Evolutionary conservation across 73 alveolate species (phyloP).

Genomic region (Paramecium bursaria): DNA sequence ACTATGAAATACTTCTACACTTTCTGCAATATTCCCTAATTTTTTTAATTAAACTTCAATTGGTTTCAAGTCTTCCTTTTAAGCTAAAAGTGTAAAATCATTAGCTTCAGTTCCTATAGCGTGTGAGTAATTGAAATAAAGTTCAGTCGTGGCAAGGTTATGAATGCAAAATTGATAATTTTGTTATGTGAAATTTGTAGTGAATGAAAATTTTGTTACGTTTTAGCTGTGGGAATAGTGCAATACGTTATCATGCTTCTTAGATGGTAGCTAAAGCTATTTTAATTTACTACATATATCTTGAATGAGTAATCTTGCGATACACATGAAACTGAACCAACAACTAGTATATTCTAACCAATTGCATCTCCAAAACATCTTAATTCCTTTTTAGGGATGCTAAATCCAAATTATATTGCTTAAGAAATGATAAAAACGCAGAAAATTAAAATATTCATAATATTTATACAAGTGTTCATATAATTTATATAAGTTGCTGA

Average conservation of each 20-base stretch:
- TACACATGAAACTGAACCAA: slow-evolving; percentile 13
- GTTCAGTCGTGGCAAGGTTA: neutral
- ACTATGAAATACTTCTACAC: slow-evolving; percentile 26
- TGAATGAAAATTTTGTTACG: slow-evolving; percentile 35
- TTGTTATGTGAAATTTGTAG: slow-evolving; percentile 10
- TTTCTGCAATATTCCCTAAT: neutral
- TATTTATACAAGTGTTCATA: too few species aligned
- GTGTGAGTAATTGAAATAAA: neutral
- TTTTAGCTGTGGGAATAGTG: slow-evolving; percentile 32
- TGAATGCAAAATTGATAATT: slow-evolving; percentile 53
- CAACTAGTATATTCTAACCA: slow-evolving; percentile 50
- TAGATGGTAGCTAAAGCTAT: neutral
- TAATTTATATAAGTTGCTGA: too few species aligned
- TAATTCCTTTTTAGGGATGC: slow-evolving; percentile 45
- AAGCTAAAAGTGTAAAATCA: slow-evolving; percentile 39
- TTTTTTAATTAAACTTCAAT: slow-evolving; percentile 29
- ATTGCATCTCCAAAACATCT: slow-evolving; percentile 54
- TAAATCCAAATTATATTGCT: too few species aligned
- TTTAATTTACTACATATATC: slow-evolving; percentile 7
- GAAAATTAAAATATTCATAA: too few species aligned
- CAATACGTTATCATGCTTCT: slow-evolving; percentile 8
- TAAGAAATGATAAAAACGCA: too few species aligned
- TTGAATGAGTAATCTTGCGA: slow-evolving; percentile 44
- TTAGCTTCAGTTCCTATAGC: slow-evolving; percentile 48
- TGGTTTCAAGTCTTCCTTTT: slow-evolving; percentile 56